Evolutionary conservation across 2,329 filamentous ascomycete genomes (phyloP), one percentile per base, ranked within the genome.

Genomic region (Podosphaera fusca): DNA sequence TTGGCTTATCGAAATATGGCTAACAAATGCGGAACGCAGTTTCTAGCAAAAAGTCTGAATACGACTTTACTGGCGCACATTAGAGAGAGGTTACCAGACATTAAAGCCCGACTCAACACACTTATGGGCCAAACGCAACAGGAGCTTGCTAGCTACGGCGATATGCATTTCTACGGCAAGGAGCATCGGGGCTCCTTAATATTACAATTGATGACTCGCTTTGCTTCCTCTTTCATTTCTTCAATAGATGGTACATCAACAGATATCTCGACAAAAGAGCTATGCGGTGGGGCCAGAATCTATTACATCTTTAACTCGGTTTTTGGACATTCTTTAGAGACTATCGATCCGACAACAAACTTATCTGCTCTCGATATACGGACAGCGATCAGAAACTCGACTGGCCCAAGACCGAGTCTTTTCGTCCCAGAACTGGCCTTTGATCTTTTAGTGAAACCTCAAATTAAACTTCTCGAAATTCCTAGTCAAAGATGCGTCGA

Each of bases 101-200:
- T 98, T 74, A 98, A 98, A 72, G 92, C 92, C 55, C 83, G 92
- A 57, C 76, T 98, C 60, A 98, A 98, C 70, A 98, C 92, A 0
- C 74, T 98, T 55, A 98, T 98, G 92, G 92, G 92, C n/a, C 92
- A 98, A 71, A 96, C 92, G 54, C 92, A 98, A 68, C 92, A 98
- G 72, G 92, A 98, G 70, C 77, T 98, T 58, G 92, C 92, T 49
- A 95, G 90, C 70, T 98, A 98, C 67, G 92, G 92, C 42, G 94
- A 96, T 68, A 94, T 92, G 74, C 86, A 94, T 64, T 98, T 98
- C 68, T 94, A 86, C 61, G 92, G 92, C 64, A 95, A 95, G 69
- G 92, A 96, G 69, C 92, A 98, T 68, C 80, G 90, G 55, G 92
- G 92, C 36, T 95, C 90, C 34, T 77, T 98, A 61, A 95, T 98